Base-by-base conservation (phyloP, 1,284 basidiomycete genomes). In the Moesziomyces globuligerus region DNA sequence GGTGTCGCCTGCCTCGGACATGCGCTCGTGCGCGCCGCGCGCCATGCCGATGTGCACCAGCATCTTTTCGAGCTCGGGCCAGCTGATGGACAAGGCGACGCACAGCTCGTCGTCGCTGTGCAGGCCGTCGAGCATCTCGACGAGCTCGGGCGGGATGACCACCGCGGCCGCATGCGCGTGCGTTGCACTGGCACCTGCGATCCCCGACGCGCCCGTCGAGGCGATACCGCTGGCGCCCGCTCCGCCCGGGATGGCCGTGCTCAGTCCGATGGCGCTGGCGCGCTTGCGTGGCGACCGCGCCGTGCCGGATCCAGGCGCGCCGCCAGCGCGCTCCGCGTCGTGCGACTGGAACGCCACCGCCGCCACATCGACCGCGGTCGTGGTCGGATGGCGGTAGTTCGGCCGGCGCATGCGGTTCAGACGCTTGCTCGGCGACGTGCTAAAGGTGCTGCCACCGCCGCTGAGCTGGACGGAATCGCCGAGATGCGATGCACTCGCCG, bases 21-120 rank as follows among this genome's bases (percentile, higher is more conserved):
- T 15, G 15, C 46, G 46, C 20, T 20, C 34, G 8, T 25, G 39
- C 17, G 38, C 18, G 17, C 32, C 13, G 7, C 54, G 34, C 3
- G 62, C 46, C 4, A 57, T 38, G 8, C 70, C 70, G 36, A 72
- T 56, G 2, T 72, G 65, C 21, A 68, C 36, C 43, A 97, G 83
- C 87, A 91, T 91, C 65, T 87, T 86, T 77, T 92, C 89, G 50
- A 97, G 84, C 61, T 90, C 84, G 5, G 89, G 88, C 93, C 93
- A 95, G 6, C 90, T 90, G 52, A 90, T 88, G 69, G 91, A 89
- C 75, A 93, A 93, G 47, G 81, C 85, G 18, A 91, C 90, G 61
- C 91, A 91, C 44, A 97, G 85, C 83, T 96, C 93, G 82, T 97
- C 94, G 2, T 92, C 90, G 82, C 94, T 91, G 83, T 93, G 93